A percentile compares a stretch with the other conserved stretches of the same genome.
These are phyloP conservation scores for Epichloe sylvatica DNA, from an alignment of 2,329 filamentous ascomycete genomes.

Conservation along the genomic window DNA sequence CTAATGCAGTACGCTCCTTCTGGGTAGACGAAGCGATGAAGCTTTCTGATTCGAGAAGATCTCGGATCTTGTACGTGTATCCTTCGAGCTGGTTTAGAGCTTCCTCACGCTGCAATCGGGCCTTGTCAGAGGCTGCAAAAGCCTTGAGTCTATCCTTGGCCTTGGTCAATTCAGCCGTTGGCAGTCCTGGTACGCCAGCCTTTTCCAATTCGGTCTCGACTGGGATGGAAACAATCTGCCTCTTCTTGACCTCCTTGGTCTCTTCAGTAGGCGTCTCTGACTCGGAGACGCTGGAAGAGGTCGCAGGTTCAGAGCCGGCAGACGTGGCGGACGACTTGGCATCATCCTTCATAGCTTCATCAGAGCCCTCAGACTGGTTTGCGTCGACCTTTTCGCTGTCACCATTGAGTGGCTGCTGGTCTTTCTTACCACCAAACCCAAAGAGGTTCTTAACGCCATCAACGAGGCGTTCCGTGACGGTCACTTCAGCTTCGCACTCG, in stretches of 20 bases:
- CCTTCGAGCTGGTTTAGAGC: constrained; percentile 84
- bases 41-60: constrained; percentile 62
- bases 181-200: constrained; percentile 33
- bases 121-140: constrained; percentile 74
- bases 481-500: constrained; percentile 68
- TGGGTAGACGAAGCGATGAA: constrained; percentile 62
- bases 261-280: constrained; percentile 27
- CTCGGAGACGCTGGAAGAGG: constrained; percentile 23
- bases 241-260: constrained; percentile 44
- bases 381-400: constrained; percentile 37
- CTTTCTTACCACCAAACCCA: constrained; percentile 76
- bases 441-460: constrained; percentile 95
- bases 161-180: constrained; percentile 34
- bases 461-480: constrained; percentile 66
- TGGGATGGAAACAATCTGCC: constrained; percentile 42
- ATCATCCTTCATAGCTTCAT: constrained; percentile 31
- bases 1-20: constrained; percentile 51
- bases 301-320: constrained; percentile 11
- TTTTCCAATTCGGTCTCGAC: constrained; percentile 37
- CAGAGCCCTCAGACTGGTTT: constrained; percentile 19
- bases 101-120: constrained; percentile 66
- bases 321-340: constrained; percentile 14
- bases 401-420: constrained; percentile 60
- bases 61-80: constrained; percentile 79
- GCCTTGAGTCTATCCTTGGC: constrained; percentile 60